Percentiles rank a stretch among this genome's conserved stretches.
Conservation (phyloP, 306 rosid species). For the Fragaria vesca region DNA sequence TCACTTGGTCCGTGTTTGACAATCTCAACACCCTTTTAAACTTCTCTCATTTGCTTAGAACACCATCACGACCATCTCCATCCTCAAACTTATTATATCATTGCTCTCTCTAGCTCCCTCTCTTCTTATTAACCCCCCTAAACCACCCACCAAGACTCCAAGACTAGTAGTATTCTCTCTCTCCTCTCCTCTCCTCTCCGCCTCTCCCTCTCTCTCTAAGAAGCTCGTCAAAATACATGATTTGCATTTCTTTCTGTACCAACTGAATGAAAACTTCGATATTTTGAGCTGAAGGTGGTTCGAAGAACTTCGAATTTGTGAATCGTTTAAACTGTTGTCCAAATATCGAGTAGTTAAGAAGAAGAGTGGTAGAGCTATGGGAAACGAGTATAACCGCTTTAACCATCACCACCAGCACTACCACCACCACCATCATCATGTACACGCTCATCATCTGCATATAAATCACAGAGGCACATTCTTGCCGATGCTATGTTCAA, state of each 20-base stretch:
- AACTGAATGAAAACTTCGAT: neutral
- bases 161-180: neutral
- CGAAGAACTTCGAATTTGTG: neutral
- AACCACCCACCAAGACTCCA: constrained; percentile 5
- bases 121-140: neutral
- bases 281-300: neutral
- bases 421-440: constrained; percentile 27
- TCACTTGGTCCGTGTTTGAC: constrained; percentile 42
- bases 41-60: constrained; percentile 13
- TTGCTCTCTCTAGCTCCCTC: constrained; percentile 10
- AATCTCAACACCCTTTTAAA: constrained; percentile 29
- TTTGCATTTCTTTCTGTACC: neutral
- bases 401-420: constrained; percentile 21
- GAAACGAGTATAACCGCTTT: constrained; percentile 39
- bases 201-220: neutral
- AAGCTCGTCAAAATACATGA: neutral
- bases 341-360: neutral
- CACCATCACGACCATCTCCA: constrained; percentile 20
- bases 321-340: neutral
- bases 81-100: neutral
- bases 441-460: constrained; percentile 10
- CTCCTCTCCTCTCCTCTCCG: neutral
- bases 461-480: constrained; percentile 47
- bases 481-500: constrained; percentile 86
- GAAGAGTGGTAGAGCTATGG: constrained; percentile 27